phyloP scores from a whole-genome alignment of 805 yeast species.

The Candida silvicultrix region DNA sequence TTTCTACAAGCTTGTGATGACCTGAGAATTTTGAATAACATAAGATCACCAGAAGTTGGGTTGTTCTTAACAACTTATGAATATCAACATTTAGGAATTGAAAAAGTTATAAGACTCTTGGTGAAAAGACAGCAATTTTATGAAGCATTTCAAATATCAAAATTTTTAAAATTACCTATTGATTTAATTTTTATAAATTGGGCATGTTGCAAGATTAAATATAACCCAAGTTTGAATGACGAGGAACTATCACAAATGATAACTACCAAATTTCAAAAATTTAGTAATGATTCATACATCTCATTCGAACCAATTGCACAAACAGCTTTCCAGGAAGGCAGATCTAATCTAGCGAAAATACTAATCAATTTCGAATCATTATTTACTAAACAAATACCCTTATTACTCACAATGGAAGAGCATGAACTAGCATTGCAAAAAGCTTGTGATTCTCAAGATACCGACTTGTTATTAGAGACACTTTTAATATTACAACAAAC shows the following conservation, averaged over 20 bases:
- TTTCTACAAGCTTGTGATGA: slow-evolving; percentile 40
- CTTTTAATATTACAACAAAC: slow-evolving; percentile 46
- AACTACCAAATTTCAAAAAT: slow-evolving; percentile 34
- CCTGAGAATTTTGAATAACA: slow-evolving; percentile 62
- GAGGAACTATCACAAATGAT: slow-evolving; percentile 47
- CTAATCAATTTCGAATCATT: slow-evolving; percentile 61
- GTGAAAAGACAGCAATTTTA: slow-evolving; percentile 53
- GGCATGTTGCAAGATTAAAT: slow-evolving; percentile 68
- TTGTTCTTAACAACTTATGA: slow-evolving; percentile 59
- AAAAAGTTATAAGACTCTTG: slow-evolving; percentile 49
- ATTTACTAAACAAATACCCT: slow-evolving; percentile 52
- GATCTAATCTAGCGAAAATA: slow-evolving; percentile 58
- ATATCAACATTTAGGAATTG: slow-evolving; percentile 44
- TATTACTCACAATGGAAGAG: slow-evolving; percentile 67
- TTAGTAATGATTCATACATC: slow-evolving; percentile 30
- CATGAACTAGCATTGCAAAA: slow-evolving; percentile 61
- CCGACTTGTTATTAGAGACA: slow-evolving; percentile 53
- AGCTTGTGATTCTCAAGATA: slow-evolving; percentile 40
- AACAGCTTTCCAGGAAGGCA: slow-evolving; percentile 76
- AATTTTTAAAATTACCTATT: slow-evolving; percentile 38
- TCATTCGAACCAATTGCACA: slow-evolving; percentile 55
- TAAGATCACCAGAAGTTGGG: slow-evolving; percentile 62
- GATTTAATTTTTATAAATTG: slow-evolving; percentile 63
- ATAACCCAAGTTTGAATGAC: slow-evolving; percentile 50
- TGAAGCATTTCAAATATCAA: slow-evolving; percentile 57